Evolutionary conservation across 2,329 filamentous ascomycete species (phyloP), one percentile per base, ranked within the genome.

Genomic region (Xylaria sp.): DNA sequence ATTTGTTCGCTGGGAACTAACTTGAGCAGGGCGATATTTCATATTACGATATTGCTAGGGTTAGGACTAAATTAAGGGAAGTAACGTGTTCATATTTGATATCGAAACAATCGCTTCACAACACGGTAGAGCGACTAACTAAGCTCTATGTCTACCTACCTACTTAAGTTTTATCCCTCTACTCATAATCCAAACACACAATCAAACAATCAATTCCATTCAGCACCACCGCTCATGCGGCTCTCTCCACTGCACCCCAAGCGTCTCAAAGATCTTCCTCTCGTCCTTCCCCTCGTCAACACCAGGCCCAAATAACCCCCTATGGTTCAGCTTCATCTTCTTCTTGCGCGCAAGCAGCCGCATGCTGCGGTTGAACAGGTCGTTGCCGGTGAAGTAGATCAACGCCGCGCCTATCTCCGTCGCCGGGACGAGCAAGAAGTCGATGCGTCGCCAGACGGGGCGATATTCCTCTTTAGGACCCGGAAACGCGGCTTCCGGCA

Each of bases 301-400:
- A 1, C 93, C 90, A 78, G 93, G 87, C 73, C 84, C 87, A 75
- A 91, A 97, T 64, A 98, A 78, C 0, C 94, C 95, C 35, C 87
- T 84, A 80, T 98, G 94, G 74, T 97, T 98, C 63, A 98, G 78
- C 60, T 92, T 83, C 93, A 97, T 94, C 0, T 89, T 88, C 81
- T 93, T 96, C 80, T 89, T 93, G 47, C 89, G 88, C 16, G 94
- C 93, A 71, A 98, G 79, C 18, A 97, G 81, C 71, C 95, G 84
- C 78, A 98, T 88, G 76, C 93, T 97, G 18, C 94, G 85, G 79
- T 98, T 98, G 82, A 98, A 98, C 40, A 97, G 91, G 77, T 97
- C 94, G 73, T 98, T 96, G 0, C 95, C 95, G 0, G 95, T 98
- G 76, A 98, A 98, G 77, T 98, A 98, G n/a, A 98, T 87, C 69